A percentile compares a stretch with the other conserved stretches of the same genome.
These are phyloP conservation scores for Cucurbitaria berberidis DNA, from an alignment of 2,329 filamentous ascomycete species.

Conservation along the genomic window DNA sequence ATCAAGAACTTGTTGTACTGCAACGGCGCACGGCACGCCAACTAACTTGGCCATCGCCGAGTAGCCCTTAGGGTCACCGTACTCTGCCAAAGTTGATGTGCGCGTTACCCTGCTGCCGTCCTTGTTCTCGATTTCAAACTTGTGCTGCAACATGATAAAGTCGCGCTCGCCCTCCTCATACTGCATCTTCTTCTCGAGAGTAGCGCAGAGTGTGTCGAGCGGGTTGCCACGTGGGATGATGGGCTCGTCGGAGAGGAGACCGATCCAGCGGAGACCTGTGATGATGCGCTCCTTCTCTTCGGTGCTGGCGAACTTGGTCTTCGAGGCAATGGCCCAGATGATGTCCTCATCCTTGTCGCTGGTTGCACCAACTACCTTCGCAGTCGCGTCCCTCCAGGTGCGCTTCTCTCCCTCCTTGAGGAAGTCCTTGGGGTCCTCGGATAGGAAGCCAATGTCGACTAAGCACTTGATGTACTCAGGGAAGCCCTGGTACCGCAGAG, in stretches of 20 bases:
- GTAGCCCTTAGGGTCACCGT: slow-evolving; percentile 80
- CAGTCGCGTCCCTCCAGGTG: slow-evolving; percentile 84
- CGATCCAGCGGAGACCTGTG: slow-evolving; percentile 74
- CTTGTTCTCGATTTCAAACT: slow-evolving; percentile 82
- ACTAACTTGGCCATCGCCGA: slow-evolving; percentile 84
- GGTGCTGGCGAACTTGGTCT: slow-evolving; percentile 72
- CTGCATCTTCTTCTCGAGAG: slow-evolving; percentile 89
- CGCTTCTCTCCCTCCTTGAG: slow-evolving; percentile 66
- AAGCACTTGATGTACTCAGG: slow-evolving; percentile 87
- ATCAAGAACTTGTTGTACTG: slow-evolving; percentile 77
- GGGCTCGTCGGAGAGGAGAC: slow-evolving; percentile 69
- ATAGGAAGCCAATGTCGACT: slow-evolving; percentile 88
- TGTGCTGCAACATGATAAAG: slow-evolving; percentile 79
- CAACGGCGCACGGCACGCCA: slow-evolving; percentile 75
- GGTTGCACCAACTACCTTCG: slow-evolving; percentile 73
- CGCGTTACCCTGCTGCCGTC: slow-evolving; percentile 78
- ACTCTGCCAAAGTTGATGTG: slow-evolving; percentile 82
- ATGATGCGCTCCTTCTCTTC: slow-evolving; percentile 75
- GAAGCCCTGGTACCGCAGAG: slow-evolving; percentile 87
- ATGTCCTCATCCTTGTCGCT: slow-evolving; percentile 74
- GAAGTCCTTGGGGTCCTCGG: slow-evolving; percentile 69
- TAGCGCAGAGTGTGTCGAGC: slow-evolving; percentile 88
- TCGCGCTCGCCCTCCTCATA: slow-evolving; percentile 84
- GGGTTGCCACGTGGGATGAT: slow-evolving; percentile 78
- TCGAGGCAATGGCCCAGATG: slow-evolving; percentile 72